A percentile compares a stretch with the other conserved stretches of the same genome.
These are phyloP conservation scores for Leccinum incarnatum DNA, from an alignment of 768 basidiomycete species.

Conservation along the genomic window DNA sequence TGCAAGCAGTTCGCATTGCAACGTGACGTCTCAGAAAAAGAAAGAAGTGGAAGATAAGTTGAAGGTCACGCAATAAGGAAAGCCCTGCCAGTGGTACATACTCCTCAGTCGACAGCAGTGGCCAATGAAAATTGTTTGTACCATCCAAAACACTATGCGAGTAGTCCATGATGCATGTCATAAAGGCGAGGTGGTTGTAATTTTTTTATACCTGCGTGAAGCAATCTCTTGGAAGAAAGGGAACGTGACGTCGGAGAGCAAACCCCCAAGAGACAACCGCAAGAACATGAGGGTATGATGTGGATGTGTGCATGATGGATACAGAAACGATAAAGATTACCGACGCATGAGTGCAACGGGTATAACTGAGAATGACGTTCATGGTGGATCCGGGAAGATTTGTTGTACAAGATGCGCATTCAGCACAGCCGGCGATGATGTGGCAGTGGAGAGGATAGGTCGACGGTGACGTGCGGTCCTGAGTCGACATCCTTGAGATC, in stretches of 20 bases:
- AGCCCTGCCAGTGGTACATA: constrained; percentile 19
- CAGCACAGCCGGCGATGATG: constrained; percentile 10
- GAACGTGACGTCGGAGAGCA: constrained; percentile 13
- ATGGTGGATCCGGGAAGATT: constrained; percentile 8
- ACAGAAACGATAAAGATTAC: constrained; percentile 33
- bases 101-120: constrained; percentile 17
- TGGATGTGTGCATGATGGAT: constrained; percentile 32
- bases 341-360: constrained; percentile 27
- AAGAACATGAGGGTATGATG: constrained; percentile 26
- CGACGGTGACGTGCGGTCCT: not conserved
- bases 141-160: constrained; percentile 25
- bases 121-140: constrained; percentile 11
- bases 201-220: constrained; percentile 23
- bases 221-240: constrained; percentile 11
- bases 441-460: constrained; percentile 2
- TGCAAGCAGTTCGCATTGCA: constrained; percentile 2
- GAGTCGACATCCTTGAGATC: constrained; percentile 12
- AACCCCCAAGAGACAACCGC: constrained; percentile 20
- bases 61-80: constrained; percentile 23
- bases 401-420: constrained; percentile 25
- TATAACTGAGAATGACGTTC: constrained; percentile 21
- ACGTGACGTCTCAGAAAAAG: constrained; percentile 1
- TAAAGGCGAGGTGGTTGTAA: constrained; percentile 12
- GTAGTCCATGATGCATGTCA: constrained; percentile 30
- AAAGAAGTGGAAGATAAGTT: constrained; percentile 17